Base-by-base conservation (phyloP, 2,329 filamentous ascomycete genomes). In the Calonectria fujianensis region DNA sequence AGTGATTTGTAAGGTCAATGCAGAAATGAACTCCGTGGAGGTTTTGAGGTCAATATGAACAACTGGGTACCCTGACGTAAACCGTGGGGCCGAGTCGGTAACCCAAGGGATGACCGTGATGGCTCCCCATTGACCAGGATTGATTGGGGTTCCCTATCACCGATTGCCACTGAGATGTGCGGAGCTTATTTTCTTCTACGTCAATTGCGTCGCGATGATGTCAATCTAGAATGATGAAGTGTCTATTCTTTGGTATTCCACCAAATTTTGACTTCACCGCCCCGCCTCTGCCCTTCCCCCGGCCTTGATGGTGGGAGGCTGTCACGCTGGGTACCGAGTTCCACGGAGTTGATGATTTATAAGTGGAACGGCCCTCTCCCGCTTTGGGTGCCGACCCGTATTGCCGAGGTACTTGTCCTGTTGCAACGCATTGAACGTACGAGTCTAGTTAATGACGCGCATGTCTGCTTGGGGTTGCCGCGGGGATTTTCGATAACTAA, bases 1-100 rank as follows among this genome's bases (percentile, higher is more conserved):
- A 32, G 24, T 45, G 54, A 73, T 73, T 73, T 73, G 70, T 73
- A 64, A 73, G 71, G 57, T 27, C 27, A 50, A 68, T 54, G 37
- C 41, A 57, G 70, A 65, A 27, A 10, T 61, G 48, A 31, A 27
- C 35, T 69, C 50, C 39, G 59, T 59, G 59, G 50, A 51, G 57
- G 37, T 63, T 63, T 14, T 63, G 57, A 63, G 57, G 35, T 39
- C 35, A 41, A 63, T 63, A 41, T 63, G 57, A 27, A 63, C 41
- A 10, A 37, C 31, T 13, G 69, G 57, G 39, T 69, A 54, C 65
- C 65, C 66, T 73, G 66, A 70, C 59, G 59, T 51, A 66, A 27
- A 27, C n/a, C 71, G 71, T 61, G 71, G 71, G 66, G 48, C 66
- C 4, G 4, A 27, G 50, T 24, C 27, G 51, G n/a, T 24, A 29